Conservation (phyloP, 148 eudicot genomes). For the Spergularia marina region DNA sequence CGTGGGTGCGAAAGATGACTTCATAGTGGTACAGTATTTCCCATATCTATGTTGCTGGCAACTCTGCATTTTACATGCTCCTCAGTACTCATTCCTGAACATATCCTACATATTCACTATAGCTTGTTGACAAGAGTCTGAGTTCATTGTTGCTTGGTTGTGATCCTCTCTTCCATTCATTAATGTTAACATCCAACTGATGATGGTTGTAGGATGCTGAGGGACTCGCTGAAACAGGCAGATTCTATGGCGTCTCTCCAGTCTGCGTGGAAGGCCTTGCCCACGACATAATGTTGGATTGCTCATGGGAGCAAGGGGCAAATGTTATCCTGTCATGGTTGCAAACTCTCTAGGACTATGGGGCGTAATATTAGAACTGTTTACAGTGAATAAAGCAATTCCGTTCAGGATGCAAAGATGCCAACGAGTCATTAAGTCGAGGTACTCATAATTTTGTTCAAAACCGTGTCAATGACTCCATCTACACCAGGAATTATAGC, state of each 20-base stretch:
- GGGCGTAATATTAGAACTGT: constrained; percentile 82
- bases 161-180: neutral
- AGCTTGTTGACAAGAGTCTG: too few species aligned
- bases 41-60: neutral
- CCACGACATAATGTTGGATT: constrained; percentile 94
- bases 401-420: too few species aligned
- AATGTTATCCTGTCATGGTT: constrained; percentile 59
- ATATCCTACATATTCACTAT: neutral
- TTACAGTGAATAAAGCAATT: constrained; percentile 28
- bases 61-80: neutral
- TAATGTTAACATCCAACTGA: neutral
- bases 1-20: constrained; percentile 77
- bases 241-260: constrained; percentile 73
- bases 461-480: too few species aligned
- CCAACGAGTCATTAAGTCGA: too few species aligned
- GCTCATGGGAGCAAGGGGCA: constrained; percentile 83
- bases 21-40: constrained; percentile 62
- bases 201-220: constrained; percentile 54
- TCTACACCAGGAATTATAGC: too few species aligned
- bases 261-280: constrained; percentile 69
- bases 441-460: too few species aligned
- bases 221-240: constrained; percentile 78
- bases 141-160: neutral
- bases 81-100: neutral
- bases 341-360: constrained; percentile 31